Conservation (phyloP, 129 eudicot species). For the Glebionis coronaria region DNA sequence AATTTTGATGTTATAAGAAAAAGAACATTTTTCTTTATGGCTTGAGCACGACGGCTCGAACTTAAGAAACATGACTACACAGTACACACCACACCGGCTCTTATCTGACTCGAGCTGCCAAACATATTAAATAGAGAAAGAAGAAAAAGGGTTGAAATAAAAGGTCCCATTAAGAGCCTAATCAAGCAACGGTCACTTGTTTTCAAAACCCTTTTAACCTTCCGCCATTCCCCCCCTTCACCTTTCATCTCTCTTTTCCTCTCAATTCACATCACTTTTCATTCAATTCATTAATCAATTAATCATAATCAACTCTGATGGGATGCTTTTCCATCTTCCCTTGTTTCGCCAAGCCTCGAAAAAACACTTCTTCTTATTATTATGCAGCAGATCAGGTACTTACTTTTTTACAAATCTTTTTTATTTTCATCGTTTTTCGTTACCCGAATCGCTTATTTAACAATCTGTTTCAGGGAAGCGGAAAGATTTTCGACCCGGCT, state of each 20-base stretch:
- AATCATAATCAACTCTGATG: constrained; percentile 29
- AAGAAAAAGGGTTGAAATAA: background rate
- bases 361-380: constrained; percentile 18
- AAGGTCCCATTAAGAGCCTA: constrained; percentile 35
- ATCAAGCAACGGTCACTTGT: constrained; percentile 54
- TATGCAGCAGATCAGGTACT: constrained; percentile 31
- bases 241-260: constrained; percentile 20
- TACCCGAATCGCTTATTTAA: background rate
- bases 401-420: background rate
- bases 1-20: too few species aligned
- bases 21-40: too few species aligned
- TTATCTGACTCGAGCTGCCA: too few species aligned
- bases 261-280: constrained; percentile 17
- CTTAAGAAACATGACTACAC: too few species aligned
- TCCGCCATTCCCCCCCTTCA: background rate
- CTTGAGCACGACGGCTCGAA: too few species aligned
- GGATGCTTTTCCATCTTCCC: constrained; percentile 46
- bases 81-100: too few species aligned
- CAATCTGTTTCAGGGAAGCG: constrained; percentile 25
- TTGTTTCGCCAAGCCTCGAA: constrained; percentile 42
- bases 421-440: background rate
- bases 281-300: background rate
- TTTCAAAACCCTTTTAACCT: constrained; percentile 36
- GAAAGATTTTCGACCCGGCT: constrained; percentile 18
- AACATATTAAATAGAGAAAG: too few species aligned